These are phyloP conservation scores for Rhizophlyctis rosea DNA, from an alignment of 192 early-diverging fungal genomes.

Conservation along the genomic window DNA sequence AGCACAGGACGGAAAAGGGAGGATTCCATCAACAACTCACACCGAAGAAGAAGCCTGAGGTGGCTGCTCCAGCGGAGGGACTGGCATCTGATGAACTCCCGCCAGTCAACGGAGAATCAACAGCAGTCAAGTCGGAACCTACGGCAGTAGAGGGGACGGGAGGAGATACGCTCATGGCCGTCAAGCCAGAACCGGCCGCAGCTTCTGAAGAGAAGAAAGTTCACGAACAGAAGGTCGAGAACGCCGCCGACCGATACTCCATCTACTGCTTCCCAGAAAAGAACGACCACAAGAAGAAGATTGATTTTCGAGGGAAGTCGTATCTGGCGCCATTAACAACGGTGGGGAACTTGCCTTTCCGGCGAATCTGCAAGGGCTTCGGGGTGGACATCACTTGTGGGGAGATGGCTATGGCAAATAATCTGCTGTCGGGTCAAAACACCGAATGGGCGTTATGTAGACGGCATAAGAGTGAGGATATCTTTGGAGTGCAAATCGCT, in stretches of 20 bases:
- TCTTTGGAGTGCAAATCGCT: conserved; percentile 92
- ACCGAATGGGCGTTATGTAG: conserved; percentile 81
- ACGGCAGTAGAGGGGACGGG: no score
- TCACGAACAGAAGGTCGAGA: conserved; percentile 1
- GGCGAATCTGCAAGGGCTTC: conserved; percentile 87
- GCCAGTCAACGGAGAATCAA: no score
- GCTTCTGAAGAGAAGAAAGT: no score
- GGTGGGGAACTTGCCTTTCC: conserved; percentile 96
- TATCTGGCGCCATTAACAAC: conserved; percentile 97
- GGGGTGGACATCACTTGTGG: conserved; percentile 97
- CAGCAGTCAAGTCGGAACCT: no score
- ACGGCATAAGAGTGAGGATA: conserved; percentile 80
- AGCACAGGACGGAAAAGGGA: no score
- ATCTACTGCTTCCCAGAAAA: no score
- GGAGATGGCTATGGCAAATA: conserved; percentile 75
- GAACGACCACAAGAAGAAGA: conserved; percentile 66
- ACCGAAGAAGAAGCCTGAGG: no score
- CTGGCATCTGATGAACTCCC: no score
- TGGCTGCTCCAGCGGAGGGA: no score
- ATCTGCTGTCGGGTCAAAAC: conserved; percentile 29
- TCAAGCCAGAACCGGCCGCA: no score
- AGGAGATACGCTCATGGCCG: no score
- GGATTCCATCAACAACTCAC: no score
- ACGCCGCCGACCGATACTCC: neutral
- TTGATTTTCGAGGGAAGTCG: conserved; percentile 80